Base-by-base conservation (phyloP, 805 yeast species). In the Dipodascopsis uninucleata region DNA sequence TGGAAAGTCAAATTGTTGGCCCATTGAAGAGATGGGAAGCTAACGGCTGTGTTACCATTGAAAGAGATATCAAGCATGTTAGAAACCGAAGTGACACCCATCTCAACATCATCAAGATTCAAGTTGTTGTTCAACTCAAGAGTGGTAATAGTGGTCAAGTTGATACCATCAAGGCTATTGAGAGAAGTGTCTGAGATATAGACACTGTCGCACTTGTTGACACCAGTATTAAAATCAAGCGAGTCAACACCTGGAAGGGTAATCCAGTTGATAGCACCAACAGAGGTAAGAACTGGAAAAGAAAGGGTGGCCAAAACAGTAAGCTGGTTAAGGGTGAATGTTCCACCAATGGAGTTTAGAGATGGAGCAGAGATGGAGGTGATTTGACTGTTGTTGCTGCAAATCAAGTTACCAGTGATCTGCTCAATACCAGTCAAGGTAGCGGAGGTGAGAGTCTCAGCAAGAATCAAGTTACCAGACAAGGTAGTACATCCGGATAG, bases 1-100 rank as follows among this genome's bases (percentile, higher is more conserved):
- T 85, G 83, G 76, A 90, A 78, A 54, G 87, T 79, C 61, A 93
- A 72, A 77, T 86, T 83, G 78, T 85, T 83, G 55, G 96, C 97
- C 82, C 88, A 77, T 57, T 74, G 60, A 67, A 93, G 79, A 59
- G 75, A 66, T 39, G 71, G 68, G 54, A 70, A 61, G 41, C 60
- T 44, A 31, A 67, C 71, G 57, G 89, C 87, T 49, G 76, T 71
- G 53, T 81, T 81, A 64, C 95, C 84, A 75, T 93, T 93, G 75
- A 76, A 84, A 55, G 96, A 79, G 64, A 93, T 80, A 60, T 82
- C 79, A 61, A 93, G 75, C 52, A 81, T 65, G 65, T 78, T 78
- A 52, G 90, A 77, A 54, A 88, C 93, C 49, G 83, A 69, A 67
- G 79, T 69, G 65, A 90, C 76, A 53, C 78, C 78, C 64, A 82